A percentile compares a stretch with the other conserved stretches of the same genome.
Conservation (phyloP, 768 basidiomycete species). For the Mycena pura region DNA sequence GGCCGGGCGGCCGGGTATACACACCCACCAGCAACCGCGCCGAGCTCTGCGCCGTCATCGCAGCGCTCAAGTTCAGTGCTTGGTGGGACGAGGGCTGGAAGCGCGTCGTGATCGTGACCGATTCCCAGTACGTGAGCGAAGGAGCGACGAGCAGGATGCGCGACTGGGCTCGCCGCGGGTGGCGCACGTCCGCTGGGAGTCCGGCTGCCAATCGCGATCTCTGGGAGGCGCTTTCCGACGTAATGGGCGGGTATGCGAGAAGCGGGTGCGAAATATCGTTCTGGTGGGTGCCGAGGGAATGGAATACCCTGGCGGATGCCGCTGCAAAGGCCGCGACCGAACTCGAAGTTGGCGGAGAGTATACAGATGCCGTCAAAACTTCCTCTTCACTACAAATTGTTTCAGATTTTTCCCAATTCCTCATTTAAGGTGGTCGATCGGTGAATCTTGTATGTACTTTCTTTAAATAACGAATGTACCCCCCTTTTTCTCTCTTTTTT, state of each 20-base stretch:
- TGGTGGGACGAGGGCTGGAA: conserved; percentile 36
- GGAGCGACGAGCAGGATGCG: conserved; percentile 29
- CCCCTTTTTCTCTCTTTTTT: no score
- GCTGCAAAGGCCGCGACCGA: conserved; percentile 29
- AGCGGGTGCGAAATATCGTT: conserved; percentile 25
- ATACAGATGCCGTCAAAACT: no score
- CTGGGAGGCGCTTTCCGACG: conserved; percentile 29
- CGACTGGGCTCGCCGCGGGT: conserved; percentile 29
- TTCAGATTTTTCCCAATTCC: no score
- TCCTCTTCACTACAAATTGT: no score
- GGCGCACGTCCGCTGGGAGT: conserved; percentile 27
- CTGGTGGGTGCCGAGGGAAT: conserved; percentile 26
- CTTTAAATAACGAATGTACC: no score
- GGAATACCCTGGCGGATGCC: conserved; percentile 26
- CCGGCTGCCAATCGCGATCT: conserved; percentile 31
- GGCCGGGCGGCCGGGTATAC: no score
- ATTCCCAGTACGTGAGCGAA: conserved; percentile 37
- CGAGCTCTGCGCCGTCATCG: conserved; percentile 37
- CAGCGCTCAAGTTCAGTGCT: conserved; percentile 23
- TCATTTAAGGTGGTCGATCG: no score
- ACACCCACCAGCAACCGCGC: no score
- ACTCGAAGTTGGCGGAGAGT: not conserved
- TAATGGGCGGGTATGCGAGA: conserved; percentile 21
- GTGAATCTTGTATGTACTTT: no score
- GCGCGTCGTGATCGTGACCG: conserved; percentile 38